A percentile compares a stretch with the other conserved stretches of the same genome.
These are phyloP conservation scores for Fusarium acutatum DNA, from an alignment of 2,329 filamentous ascomycete genomes.

Conservation along the genomic window DNA sequence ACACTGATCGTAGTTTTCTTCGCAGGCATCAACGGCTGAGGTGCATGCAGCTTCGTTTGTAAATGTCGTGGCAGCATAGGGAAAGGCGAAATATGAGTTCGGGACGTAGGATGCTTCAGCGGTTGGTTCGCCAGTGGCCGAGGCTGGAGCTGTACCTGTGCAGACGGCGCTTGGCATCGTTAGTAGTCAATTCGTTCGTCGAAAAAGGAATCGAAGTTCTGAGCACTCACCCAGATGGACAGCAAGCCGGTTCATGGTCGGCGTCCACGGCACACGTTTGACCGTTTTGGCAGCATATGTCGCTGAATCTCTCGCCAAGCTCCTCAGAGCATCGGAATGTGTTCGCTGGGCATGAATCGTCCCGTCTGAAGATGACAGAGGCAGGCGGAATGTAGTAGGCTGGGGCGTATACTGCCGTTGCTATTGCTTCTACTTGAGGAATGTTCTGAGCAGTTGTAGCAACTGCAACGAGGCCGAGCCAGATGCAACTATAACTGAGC, in stretches of 20 bases:
- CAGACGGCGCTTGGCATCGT: constrained; percentile 58
- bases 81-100: constrained; percentile 69
- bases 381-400: constrained; percentile 35
- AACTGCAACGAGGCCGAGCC: constrained; percentile 32
- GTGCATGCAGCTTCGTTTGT: constrained; percentile 60
- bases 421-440: constrained; percentile 27
- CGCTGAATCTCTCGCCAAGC: constrained; percentile 56
- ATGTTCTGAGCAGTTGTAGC: constrained; percentile 30
- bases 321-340: constrained; percentile 60
- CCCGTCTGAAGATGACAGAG: constrained; percentile 38
- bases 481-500: constrained; percentile 32
- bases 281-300: constrained; percentile 61
- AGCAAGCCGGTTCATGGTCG: constrained; percentile 61
- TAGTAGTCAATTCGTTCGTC: constrained; percentile 1
- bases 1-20: constrained; percentile 63
- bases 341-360: constrained; percentile 55
- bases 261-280: constrained; percentile 61
- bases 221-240: constrained; percentile 58
- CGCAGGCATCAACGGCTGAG: constrained; percentile 61
- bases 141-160: constrained; percentile 61
- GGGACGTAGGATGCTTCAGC: constrained; percentile 60
- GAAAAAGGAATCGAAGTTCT: background rate
- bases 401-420: constrained; percentile 18
- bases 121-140: constrained; percentile 48
- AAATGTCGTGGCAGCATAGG: constrained; percentile 64